Conservation (phyloP, 768 basidiomycete species). For the Kwoniella sp. region DNA sequence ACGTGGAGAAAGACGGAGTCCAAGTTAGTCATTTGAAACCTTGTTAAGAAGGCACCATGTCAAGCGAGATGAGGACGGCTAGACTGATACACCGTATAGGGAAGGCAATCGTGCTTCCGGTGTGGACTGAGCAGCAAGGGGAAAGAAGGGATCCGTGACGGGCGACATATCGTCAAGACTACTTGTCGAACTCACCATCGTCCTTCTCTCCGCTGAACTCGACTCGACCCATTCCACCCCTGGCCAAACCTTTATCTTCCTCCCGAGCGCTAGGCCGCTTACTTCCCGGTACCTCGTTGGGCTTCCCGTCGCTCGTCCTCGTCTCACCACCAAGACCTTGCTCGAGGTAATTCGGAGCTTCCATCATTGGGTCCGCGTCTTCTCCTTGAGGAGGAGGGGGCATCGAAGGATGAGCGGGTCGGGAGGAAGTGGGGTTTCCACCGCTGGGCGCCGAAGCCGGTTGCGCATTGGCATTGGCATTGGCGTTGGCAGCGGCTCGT, state of each 20-base stretch:
- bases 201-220: constrained; percentile 53
- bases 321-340: constrained; percentile 31
- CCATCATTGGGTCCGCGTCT: constrained; percentile 24
- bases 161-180: too few species aligned
- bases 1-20: background rate
- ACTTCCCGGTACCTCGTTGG: background rate
- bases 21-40: background rate
- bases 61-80: background rate
- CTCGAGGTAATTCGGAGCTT: constrained; percentile 12
- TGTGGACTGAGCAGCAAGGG: too few species aligned
- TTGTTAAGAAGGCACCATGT: background rate
- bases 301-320: constrained; percentile 7
- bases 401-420: constrained; percentile 4
- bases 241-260: constrained; percentile 13
- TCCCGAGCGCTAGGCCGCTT: background rate
- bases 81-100: background rate
- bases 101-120: background rate
- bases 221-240: constrained; percentile 31
- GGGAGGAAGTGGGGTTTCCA: constrained; percentile 9
- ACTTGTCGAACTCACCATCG: constrained; percentile 38
- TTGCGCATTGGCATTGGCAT: background rate
- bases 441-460: constrained; percentile 18
- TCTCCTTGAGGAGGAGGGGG: constrained; percentile 7
- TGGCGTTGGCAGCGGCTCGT: background rate
- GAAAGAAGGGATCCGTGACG: too few species aligned